These are phyloP conservation scores for Macrocybe gigantea DNA, from an alignment of 768 basidiomycete species.

Conservation along the genomic window DNA sequence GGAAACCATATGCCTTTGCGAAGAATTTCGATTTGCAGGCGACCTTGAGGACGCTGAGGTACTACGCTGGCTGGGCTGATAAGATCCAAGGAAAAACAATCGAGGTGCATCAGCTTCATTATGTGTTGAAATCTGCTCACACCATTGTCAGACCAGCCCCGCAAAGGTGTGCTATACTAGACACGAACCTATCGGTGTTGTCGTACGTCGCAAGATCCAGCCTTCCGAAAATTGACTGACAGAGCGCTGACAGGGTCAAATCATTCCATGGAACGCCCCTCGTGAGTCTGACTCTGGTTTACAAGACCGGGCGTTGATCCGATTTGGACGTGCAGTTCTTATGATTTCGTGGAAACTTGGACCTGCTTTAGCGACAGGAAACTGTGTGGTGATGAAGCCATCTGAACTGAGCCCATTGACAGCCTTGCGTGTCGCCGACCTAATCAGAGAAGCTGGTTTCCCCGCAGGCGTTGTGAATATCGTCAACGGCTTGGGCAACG, in stretches of 20 bases:
- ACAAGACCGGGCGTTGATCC: background rate
- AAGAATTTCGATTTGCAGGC: constrained; percentile 43
- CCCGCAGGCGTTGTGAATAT: constrained; percentile 70
- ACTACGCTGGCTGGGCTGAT: constrained; percentile 91
- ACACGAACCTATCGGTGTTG: constrained; percentile 52
- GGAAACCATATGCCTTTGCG: too few relatives aligned
- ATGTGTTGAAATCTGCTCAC: background rate
- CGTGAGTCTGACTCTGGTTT: constrained; percentile 1
- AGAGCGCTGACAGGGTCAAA: constrained; percentile 23
- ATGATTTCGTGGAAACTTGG: constrained; percentile 21
- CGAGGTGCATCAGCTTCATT: constrained; percentile 31
- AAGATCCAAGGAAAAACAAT: constrained; percentile 75
- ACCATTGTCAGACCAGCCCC: constrained; percentile 14
- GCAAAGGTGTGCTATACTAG: constrained; percentile 20
- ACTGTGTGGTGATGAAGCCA: constrained; percentile 30
- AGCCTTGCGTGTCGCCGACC: constrained; percentile 42
- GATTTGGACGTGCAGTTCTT: constrained; percentile 11
- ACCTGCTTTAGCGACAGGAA: constrained; percentile 14
- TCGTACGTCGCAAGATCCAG: constrained; percentile 12
- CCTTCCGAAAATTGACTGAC: background rate
- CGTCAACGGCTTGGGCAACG: constrained; percentile 55
- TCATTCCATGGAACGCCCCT: constrained; percentile 50
- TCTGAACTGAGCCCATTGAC: constrained; percentile 63
- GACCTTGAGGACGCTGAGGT: constrained; percentile 50
- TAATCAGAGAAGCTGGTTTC: constrained; percentile 63